A percentile compares a stretch with the other conserved stretches of the same genome.
These are phyloP conservation scores for Apiotrichum brassicae DNA, from an alignment of 1,284 basidiomycete species.

Conservation along the genomic window DNA sequence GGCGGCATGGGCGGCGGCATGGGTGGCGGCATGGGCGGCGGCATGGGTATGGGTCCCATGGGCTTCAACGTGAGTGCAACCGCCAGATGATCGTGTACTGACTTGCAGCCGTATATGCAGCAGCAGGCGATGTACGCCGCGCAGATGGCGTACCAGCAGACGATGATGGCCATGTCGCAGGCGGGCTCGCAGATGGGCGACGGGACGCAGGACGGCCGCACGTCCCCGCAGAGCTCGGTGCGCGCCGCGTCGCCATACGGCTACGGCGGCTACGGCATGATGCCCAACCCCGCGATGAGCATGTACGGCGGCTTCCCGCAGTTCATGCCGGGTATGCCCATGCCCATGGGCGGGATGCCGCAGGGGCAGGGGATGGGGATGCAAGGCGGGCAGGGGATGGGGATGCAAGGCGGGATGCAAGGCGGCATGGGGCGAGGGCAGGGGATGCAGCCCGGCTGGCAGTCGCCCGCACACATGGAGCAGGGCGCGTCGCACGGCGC, in stretches of 20 bases:
- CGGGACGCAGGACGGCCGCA: slow-evolving; percentile 10
- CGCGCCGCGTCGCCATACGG: slow-evolving; percentile 8
- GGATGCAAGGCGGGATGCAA: background rate
- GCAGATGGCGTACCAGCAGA: slow-evolving; percentile 72
- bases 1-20: slow-evolving; percentile 24
- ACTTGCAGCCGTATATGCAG: slow-evolving; percentile 48
- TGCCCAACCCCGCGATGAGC: slow-evolving; percentile 7
- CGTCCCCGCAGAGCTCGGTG: slow-evolving; percentile 12
- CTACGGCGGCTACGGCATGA: slow-evolving; percentile 10
- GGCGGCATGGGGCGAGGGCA: background rate
- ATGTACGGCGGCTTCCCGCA: slow-evolving; percentile 17
- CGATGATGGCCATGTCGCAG: slow-evolving; percentile 79
- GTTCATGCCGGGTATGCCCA: background rate
- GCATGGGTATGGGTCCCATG: slow-evolving; percentile 29
- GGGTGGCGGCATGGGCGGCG: slow-evolving; percentile 34
- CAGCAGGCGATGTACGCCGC: slow-evolving; percentile 80
- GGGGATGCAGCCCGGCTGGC: background rate
- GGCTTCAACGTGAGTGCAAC: slow-evolving; percentile 43
- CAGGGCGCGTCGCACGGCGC: background rate
- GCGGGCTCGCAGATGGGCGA: slow-evolving; percentile 67
- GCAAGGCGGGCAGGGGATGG: background rate
- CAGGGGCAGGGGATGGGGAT: background rate
- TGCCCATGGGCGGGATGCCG: slow-evolving; percentile 5
- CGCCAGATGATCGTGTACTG: background rate
- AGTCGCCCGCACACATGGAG: background rate